A percentile compares a stretch with the other conserved stretches of the same genome.
phyloP scores from a whole-genome alignment of 306 rosid genomes.

The Vigna angularis region DNA sequence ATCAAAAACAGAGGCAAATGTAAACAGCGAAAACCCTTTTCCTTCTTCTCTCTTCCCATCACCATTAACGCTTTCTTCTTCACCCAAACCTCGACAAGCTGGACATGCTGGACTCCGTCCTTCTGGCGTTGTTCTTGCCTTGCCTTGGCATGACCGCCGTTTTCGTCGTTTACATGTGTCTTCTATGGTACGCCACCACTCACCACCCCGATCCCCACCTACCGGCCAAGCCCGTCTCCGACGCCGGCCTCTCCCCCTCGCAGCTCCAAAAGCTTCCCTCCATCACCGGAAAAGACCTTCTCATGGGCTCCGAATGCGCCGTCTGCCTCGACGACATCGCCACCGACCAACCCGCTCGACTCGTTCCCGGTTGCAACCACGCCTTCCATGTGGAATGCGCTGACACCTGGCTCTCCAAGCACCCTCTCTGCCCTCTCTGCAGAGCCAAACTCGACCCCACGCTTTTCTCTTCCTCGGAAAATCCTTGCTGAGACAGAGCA shows the following conservation, averaged over 20 bases:
- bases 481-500: constrained; percentile 46
- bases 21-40: too few species aligned
- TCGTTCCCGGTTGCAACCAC: constrained; percentile 84
- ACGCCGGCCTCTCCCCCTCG: constrained; percentile 58
- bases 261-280: constrained; percentile 70
- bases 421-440: constrained; percentile 74
- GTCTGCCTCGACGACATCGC: constrained; percentile 80
- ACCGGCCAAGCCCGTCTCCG: constrained; percentile 50
- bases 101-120: constrained; percentile 62
- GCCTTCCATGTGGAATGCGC: constrained; percentile 77
- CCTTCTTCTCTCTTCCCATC: background rate
- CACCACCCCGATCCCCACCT: constrained; percentile 1
- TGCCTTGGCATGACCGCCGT: constrained; percentile 71
- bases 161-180: constrained; percentile 67
- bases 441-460: constrained; percentile 62
- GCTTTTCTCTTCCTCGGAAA: constrained; percentile 43
- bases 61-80: background rate
- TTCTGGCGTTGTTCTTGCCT: constrained; percentile 71
- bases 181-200: constrained; percentile 73
- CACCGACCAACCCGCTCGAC: constrained; percentile 60
- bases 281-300: constrained; percentile 59
- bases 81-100: background rate
- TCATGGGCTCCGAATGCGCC: constrained; percentile 63
- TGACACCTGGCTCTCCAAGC: constrained; percentile 82
- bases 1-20: background rate